These are phyloP conservation scores for Candida sp. DNA, from an alignment of 1,139 yeast species.

Conservation along the genomic window DNA sequence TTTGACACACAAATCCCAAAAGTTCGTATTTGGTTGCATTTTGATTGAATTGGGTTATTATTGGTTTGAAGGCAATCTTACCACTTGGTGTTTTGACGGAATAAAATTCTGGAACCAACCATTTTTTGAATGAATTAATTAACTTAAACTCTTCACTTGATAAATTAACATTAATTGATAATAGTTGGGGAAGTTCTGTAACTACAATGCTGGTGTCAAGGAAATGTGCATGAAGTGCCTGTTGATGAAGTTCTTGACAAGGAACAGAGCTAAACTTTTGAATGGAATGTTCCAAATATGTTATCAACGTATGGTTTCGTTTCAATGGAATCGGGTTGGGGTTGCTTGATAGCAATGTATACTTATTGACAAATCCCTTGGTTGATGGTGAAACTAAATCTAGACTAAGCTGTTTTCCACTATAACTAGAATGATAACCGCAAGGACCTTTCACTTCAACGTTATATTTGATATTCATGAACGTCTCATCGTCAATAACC, in stretches of 20 bases:
- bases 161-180: conserved; percentile 60
- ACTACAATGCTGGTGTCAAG: conserved; percentile 49
- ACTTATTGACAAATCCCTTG: conserved; percentile 11
- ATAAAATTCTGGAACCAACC: conserved; percentile 63
- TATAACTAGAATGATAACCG: neutral
- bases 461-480: conserved; percentile 31
- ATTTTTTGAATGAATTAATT: conserved; percentile 38
- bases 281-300: conserved; percentile 59
- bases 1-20: conserved; percentile 67
- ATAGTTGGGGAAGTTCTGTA: conserved; percentile 58
- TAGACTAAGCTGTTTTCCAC: conserved; percentile 25
- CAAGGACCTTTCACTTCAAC: conserved; percentile 31
- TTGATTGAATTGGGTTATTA: conserved; percentile 26
- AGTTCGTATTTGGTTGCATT: conserved; percentile 49
- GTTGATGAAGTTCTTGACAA: conserved; percentile 18
- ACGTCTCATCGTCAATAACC: conserved; percentile 37
- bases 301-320: conserved; percentile 22
- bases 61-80: conserved; percentile 32
- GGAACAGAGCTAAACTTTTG: conserved; percentile 49
- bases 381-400: conserved; percentile 35
- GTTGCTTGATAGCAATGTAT: conserved; percentile 1
- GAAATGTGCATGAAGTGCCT: conserved; percentile 33
- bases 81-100: conserved; percentile 19
- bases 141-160: conserved; percentile 44
- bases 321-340: conserved; percentile 8